Base-by-base conservation (phyloP, 2,329 filamentous ascomycete species). In the Beauveria scarabaeidicola region DNA sequence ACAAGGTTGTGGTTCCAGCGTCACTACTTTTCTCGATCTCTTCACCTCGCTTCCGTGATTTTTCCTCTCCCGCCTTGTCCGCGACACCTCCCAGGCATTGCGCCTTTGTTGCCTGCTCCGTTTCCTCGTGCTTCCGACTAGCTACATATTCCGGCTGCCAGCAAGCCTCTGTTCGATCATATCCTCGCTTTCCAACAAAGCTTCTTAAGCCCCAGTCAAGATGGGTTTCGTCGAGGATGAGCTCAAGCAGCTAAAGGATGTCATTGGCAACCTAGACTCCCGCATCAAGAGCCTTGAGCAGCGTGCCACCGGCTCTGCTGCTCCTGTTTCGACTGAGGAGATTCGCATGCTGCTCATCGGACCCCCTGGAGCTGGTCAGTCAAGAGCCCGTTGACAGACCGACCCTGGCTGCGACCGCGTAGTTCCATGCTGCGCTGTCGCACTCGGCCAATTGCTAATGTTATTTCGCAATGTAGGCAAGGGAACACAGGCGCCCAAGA, bases 301-400 rank as follows among this genome's bases (percentile, higher is more conserved):
- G 70, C 86, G 85, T 72, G 79, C 94, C 67, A 77, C 80, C 62
- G 81, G 82, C 66, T 77, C 79, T 66, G 72, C 75, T 44, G 63
- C 66, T 44, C 72, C 78, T 62, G 78, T 77, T 69, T 81, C 80
- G 63, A 67, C 80, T 43, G 81, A 87, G 67, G 83, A 88, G 71
- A 84, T 99, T 76, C 88, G 94, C 78, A 96, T 99, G 89, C 91
- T 99, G 70, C 80, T 99, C 71, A 97, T 99, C 80, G 94, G 94
- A 41, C 94, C 94, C 72, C 94, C 94, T 60, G 94, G 94, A 75
- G 94, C 94, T 76, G 94, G 94, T 97, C 84, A 69, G 89, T 80
- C 50, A 51, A 36, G 57, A 50, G 52, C 58, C 38, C 11, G 17
- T 56, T 53, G 27, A 60, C 59, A 52, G 41, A 60, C 10, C 1